These are phyloP conservation scores for Chenopodium suecicum DNA, from an alignment of 148 eudicot genomes.

Conservation along the genomic window DNA sequence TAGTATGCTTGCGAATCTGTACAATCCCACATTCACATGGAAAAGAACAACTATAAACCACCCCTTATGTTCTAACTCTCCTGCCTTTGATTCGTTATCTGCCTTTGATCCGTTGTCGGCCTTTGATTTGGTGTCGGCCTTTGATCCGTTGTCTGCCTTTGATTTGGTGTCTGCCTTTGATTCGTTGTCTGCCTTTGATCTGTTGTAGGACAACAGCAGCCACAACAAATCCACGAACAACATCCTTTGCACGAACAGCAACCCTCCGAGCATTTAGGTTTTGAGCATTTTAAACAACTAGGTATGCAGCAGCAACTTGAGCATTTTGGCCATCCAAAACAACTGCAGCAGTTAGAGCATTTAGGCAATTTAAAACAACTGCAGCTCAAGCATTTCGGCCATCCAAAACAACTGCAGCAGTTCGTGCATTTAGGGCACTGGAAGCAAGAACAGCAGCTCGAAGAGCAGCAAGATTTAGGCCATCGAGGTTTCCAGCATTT, in stretches of 20 bases:
- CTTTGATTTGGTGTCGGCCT: too few species aligned
- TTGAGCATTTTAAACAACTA: background rate
- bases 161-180: too few species aligned
- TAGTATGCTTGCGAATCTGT: conserved; percentile 24
- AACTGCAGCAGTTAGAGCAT: conserved; percentile 36
- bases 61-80: background rate
- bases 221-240: conserved; percentile 28
- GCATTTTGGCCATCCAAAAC: conserved; percentile 23
- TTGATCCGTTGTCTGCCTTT: too few species aligned
- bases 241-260: conserved; percentile 27
- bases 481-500: conserved; percentile 45
- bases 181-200: conserved; percentile 6
- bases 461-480: conserved; percentile 30
- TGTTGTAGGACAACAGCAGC: conserved; percentile 26
- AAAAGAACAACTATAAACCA: background rate
- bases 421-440: conserved; percentile 39
- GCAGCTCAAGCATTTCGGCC: conserved; percentile 18
- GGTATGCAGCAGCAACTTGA: conserved; percentile 25
- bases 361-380: too few species aligned
- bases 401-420: conserved; percentile 16
- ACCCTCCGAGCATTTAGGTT: conserved; percentile 6
- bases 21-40: conserved; percentile 25
- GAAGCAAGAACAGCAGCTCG: conserved; percentile 39
- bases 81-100: conserved; percentile 15
- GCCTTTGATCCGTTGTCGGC: too few species aligned